These are phyloP conservation scores for Aspergillus niger DNA, from an alignment of 2,329 filamentous ascomycete genomes.

Conservation along the genomic window DNA sequence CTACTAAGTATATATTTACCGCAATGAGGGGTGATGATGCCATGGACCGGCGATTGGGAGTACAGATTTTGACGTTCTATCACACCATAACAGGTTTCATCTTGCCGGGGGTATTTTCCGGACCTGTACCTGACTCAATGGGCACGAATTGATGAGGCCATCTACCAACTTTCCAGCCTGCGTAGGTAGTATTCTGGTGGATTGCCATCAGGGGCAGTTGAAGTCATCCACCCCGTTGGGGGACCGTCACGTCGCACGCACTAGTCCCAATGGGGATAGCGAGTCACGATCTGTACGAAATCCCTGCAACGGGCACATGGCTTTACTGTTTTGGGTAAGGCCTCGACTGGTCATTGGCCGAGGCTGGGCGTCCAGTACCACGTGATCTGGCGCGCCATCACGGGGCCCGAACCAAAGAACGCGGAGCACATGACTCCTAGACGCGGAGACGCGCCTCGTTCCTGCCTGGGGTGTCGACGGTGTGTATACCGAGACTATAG, in stretches of 20 bases:
- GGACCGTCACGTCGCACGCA: neutral
- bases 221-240: neutral
- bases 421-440: conserved; percentile 21
- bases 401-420: conserved; percentile 25
- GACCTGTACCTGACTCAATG: too few species aligned
- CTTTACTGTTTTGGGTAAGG: conserved; percentile 13
- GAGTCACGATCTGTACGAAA: conserved; percentile 13
- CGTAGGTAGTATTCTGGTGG: too few species aligned
- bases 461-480: conserved; percentile 7
- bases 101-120: too few species aligned
- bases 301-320: conserved; percentile 19
- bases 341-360: conserved; percentile 6
- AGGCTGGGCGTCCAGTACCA: conserved; percentile 7
- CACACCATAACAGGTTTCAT: too few species aligned
- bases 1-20: too few species aligned
- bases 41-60: neutral
- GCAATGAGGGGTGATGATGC: neutral
- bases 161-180: too few species aligned
- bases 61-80: too few species aligned
- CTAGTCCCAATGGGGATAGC: neutral
- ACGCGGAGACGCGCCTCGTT: conserved; percentile 22
- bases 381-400: conserved; percentile 24
- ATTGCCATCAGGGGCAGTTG: neutral
- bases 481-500: neutral
- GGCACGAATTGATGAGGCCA: too few species aligned